Percentiles rank a stretch among this genome's conserved stretches.
Evolutionary conservation across 495 filamentous ascomycete genomes (phyloP).

Genomic region (Geopyxis carbonaria): DNA sequence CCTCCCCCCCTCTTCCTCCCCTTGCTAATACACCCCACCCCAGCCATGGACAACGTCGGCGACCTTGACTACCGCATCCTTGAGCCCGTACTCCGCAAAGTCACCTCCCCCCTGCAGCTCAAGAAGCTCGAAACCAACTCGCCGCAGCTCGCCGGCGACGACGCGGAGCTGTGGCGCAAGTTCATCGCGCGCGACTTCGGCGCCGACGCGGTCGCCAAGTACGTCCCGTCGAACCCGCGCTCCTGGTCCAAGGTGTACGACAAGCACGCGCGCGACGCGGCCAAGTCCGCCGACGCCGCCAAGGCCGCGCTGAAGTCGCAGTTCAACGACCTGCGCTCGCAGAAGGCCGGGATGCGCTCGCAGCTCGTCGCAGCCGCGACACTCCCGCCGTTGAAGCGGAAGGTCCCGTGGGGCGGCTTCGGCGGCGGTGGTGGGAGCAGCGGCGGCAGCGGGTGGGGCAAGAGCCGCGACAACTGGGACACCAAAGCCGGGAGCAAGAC

Average conservation of each 20-base stretch:
- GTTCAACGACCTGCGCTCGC: conserved; percentile 11
- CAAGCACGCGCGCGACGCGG: conserved; percentile 14
- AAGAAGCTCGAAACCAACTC: conserved; percentile 43
- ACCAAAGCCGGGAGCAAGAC: conserved; percentile 20
- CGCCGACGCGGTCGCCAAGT: conserved; percentile 35
- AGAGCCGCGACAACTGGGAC: conserved; percentile 9
- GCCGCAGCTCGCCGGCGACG: conserved; percentile 44
- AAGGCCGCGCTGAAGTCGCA: conserved; percentile 12
- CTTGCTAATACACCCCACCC: conserved; percentile 1
- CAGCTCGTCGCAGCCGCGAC: conserved; percentile 10
- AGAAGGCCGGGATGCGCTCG: conserved; percentile 12
- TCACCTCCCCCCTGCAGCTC: conserved; percentile 50
- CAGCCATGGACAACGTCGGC: conserved; percentile 45
- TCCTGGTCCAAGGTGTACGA: conserved; percentile 51
- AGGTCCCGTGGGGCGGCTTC: background rate
- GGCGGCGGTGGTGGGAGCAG: conserved; percentile 1
- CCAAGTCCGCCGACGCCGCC: conserved; percentile 6
- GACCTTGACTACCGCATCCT: conserved; percentile 45
- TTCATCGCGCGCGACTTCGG: conserved; percentile 52
- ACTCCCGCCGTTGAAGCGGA: conserved; percentile 11
- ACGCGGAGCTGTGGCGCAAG: conserved; percentile 47
- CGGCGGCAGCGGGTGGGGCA: conserved; percentile 16
- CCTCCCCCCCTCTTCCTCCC: background rate
- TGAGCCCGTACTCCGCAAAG: conserved; percentile 40
- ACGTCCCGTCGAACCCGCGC: conserved; percentile 35